Evolutionary conservation across 768 basidiomycete genomes (phyloP).

Genomic region (Trametes gibbosa): DNA sequence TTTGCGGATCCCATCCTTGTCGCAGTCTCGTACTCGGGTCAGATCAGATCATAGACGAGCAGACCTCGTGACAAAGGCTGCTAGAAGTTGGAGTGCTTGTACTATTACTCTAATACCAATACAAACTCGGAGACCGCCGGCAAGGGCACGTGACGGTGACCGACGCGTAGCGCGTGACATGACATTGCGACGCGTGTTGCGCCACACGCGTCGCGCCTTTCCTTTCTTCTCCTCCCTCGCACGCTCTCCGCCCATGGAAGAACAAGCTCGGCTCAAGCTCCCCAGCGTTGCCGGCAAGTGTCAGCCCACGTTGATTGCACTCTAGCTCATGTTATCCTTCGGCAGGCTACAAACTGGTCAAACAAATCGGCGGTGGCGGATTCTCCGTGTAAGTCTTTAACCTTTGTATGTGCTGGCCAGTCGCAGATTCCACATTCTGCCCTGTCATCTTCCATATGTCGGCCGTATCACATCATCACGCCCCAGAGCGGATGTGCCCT

Average conservation of each 20-base stretch:
- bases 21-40: too few species aligned
- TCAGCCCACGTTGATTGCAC: background rate
- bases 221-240: background rate
- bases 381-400: conserved; percentile 68
- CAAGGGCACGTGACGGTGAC: conserved; percentile 4
- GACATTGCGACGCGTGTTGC: background rate
- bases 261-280: conserved; percentile 5
- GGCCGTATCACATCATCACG: too few species aligned
- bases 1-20: too few species aligned
- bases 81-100: too few species aligned
- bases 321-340: background rate
- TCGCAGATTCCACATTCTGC: background rate
- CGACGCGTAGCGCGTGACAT: conserved; percentile 5
- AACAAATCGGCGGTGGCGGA: conserved; percentile 83
- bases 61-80: too few species aligned
- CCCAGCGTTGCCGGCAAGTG: conserved; percentile 10
- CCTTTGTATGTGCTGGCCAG: background rate
- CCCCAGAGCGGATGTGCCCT: too few species aligned
- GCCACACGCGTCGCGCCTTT: conserved; percentile 3
- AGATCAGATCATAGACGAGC: too few species aligned
- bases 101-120: too few species aligned
- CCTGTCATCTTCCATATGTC: background rate
- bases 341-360: conserved; percentile 65
- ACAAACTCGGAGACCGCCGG: too few species aligned
- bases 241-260: conserved; percentile 2